These are phyloP conservation scores for Hypsizygus marmoreus DNA, from an alignment of 768 basidiomycete species.

Conservation along the genomic window DNA sequence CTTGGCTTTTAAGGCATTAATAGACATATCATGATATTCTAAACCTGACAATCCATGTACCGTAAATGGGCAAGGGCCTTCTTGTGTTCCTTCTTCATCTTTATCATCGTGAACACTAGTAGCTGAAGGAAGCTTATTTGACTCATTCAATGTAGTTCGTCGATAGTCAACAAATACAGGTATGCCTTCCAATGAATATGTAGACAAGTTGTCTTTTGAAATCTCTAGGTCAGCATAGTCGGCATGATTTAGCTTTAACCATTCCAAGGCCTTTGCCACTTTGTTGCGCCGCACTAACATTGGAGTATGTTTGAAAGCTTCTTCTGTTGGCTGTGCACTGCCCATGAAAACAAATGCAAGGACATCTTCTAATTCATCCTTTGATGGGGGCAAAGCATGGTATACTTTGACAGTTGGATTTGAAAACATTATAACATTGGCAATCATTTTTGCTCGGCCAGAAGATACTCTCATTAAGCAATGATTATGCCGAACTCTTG, in stretches of 20 bases:
- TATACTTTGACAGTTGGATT: slow-evolving; percentile 25
- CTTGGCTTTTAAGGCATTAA: slow-evolving; percentile 16
- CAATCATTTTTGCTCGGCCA: slow-evolving; percentile 25
- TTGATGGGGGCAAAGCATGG: slow-evolving; percentile 21
- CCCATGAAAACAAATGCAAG: slow-evolving; percentile 28
- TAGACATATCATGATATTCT: slow-evolving; percentile 12
- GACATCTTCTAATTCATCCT: slow-evolving; percentile 23
- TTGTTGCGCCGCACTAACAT: slow-evolving; percentile 27
- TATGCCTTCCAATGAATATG: slow-evolving; percentile 20
- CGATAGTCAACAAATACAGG: slow-evolving; percentile 26
- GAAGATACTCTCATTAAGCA: slow-evolving; percentile 28
- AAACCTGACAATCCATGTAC: slow-evolving; percentile 36
- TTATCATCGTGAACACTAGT: slow-evolving; percentile 24
- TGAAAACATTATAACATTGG: slow-evolving; percentile 29
- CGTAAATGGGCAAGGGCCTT: slow-evolving; percentile 33
- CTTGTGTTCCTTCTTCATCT: slow-evolving; percentile 22
- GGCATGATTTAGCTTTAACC: slow-evolving; percentile 34
- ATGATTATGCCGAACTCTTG: slow-evolving; percentile 24
- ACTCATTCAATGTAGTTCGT: slow-evolving; percentile 9
- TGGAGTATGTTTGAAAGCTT: slow-evolving; percentile 27
- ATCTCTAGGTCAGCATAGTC: slow-evolving; percentile 33
- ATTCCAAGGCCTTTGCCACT: slow-evolving; percentile 28
- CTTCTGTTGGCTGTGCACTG: slow-evolving; percentile 12
- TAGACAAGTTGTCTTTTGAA: slow-evolving; percentile 21
- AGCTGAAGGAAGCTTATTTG: slow-evolving; percentile 15